Base-by-base conservation (phyloP, 306 rosid species). In the Sindora glabra region DNA sequence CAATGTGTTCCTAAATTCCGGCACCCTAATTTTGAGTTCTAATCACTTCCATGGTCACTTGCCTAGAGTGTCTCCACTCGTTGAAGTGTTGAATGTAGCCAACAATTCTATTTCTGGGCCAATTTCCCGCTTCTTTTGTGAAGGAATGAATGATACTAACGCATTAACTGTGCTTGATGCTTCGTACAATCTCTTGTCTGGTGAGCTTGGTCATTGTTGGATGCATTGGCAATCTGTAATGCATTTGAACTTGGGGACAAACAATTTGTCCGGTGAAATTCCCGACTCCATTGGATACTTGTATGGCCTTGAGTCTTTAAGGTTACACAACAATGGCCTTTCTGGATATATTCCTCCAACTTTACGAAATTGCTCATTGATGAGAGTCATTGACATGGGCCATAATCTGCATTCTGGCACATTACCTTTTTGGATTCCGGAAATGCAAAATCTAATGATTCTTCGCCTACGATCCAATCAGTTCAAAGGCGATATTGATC, bases 231-330 rank as follows among this genome's bases (percentile, higher is more conserved):
- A 73, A 54, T 62, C 64, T 52, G 53, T 73, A 32, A 26, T 73
- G 59, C 59, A 81, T 45, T 63, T 81, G 23, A 45, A 77, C 54
- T 51, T 81, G 47, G 70, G 71, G 0, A 8, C 8, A 14, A 81
- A 77, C 68, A 63, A 64, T 12, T 64, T 77, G 0, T 46, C 40
- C 6, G 81, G 65, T 11, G 69, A 61, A 47, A 59, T 73, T 51
- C 69, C 68, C 12, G 4, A 54, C 45, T 70, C 69, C 8, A 41
- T 69, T 22, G 62, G 74, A 0, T 29, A 40, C 29, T 45, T 69
- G 19, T 41, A 50, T 50, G 4, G 13, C 30, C 68, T 73, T 7
- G 64, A 34, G 42, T 65, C 78, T 14, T 45, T 73, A 59, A 13
- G 8, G 30, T 26, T 73, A 34, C 44, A 73, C 11, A 5, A 66